Percentiles rank a stretch among this genome's conserved stretches.
These are phyloP conservation scores for Schizonepeta tenuifolia DNA, from an alignment of 257 asterid species.

Conservation along the genomic window DNA sequence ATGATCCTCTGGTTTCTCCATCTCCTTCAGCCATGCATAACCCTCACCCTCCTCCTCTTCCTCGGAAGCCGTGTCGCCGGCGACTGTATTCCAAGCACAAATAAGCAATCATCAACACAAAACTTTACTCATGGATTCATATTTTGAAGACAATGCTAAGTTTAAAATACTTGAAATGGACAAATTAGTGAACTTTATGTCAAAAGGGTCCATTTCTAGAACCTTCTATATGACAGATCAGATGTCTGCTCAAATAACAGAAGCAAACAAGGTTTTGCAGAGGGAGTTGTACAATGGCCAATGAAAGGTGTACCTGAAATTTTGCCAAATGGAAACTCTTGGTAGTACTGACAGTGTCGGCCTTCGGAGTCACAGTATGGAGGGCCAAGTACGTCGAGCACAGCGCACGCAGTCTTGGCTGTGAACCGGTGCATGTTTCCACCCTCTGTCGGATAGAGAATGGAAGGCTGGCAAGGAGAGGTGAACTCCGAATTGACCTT, in stretches of 20 bases:
- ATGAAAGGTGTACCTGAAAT: constrained; percentile 32
- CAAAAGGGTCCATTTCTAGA: neutral
- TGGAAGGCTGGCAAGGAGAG: constrained; percentile 63
- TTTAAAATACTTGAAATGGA: neutral
- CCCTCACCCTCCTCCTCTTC: constrained; percentile 44
- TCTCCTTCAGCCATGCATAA: constrained; percentile 80
- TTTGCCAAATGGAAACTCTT: constrained; percentile 54
- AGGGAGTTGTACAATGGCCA: neutral
- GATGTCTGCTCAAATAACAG: neutral
- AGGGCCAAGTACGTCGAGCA: constrained; percentile 92
- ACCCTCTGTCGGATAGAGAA: constrained; percentile 80
- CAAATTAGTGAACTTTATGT: neutral
- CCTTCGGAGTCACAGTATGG: constrained; percentile 86
- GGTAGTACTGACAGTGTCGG: constrained; percentile 83
- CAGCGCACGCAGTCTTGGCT: constrained; percentile 81
- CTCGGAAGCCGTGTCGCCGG: neutral
- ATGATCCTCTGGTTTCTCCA: constrained; percentile 72
- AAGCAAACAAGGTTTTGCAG: neutral
- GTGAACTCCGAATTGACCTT: constrained; percentile 70
- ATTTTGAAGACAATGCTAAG: neutral
- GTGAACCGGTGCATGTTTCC: constrained; percentile 91
- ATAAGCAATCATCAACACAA: neutral
- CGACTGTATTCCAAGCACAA: constrained; percentile 34
- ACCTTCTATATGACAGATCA: neutral
- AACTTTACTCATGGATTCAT: neutral